A percentile compares a stretch with the other conserved stretches of the same genome.
Conservation (phyloP, 2,329 filamentous ascomycete genomes). For the Hyphodiscus sp. region DNA sequence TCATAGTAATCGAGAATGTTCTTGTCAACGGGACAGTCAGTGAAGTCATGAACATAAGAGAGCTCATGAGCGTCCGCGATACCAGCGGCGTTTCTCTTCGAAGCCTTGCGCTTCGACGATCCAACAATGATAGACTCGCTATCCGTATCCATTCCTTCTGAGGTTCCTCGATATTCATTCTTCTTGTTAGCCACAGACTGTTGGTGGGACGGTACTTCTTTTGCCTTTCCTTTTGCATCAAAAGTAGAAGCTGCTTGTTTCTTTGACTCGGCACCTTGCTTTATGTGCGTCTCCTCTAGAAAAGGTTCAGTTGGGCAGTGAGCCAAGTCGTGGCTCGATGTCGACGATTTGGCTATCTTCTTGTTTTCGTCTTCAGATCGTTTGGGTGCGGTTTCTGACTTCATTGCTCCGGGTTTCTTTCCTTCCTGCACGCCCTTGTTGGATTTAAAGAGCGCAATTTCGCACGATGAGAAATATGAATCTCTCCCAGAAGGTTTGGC, state of each 20-base stretch:
- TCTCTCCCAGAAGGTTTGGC: neutral
- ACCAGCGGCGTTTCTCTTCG: neutral
- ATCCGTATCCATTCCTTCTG: neutral
- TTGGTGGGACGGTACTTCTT: neutral
- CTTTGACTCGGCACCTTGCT: neutral
- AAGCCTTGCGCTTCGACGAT: neutral
- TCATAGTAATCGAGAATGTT: slow-evolving; percentile 21
- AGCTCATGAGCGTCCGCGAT: slow-evolving; percentile 7
- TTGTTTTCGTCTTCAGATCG: neutral
- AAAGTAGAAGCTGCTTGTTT: neutral
- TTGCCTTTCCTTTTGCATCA: neutral
- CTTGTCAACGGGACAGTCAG: slow-evolving; percentile 20
- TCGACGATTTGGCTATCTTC: neutral
- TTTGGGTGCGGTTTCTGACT: neutral
- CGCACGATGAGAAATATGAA: neutral
- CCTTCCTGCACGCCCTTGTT: neutral
- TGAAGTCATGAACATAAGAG: slow-evolving; percentile 24
- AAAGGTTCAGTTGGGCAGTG: neutral
- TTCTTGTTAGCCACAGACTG: neutral
- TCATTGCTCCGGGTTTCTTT: neutral
- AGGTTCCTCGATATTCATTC: neutral
- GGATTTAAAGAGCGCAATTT: neutral
- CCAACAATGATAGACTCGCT: slow-evolving; percentile 1
- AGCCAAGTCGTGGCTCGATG: neutral
- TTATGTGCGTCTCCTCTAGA: neutral